Evolutionary conservation across 2,329 filamentous ascomycete genomes (phyloP), one percentile per base, ranked within the genome.

Genomic region (Penicillium sp.): DNA sequence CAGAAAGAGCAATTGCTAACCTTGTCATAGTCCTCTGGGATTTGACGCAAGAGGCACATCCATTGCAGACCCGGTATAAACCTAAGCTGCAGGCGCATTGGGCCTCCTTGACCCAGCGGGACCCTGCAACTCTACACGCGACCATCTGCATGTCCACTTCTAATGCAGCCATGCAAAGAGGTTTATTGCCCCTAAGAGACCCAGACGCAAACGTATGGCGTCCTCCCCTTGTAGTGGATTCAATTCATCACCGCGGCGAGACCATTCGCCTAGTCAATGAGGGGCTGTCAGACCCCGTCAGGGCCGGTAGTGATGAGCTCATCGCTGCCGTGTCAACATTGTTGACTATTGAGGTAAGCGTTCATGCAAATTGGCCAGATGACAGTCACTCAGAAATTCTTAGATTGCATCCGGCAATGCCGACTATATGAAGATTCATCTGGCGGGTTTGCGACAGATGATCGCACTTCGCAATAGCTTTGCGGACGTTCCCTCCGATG

Each of bases 381-480:
- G 15, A 22, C 3, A 44, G 5, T 4, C 26, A 40, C 51, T 58
- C 11, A 51, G 12, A 15, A 20, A 22, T 11, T 14, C 9, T 29
- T 42, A 75, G 73, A 74, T 75, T 52, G 71, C 70, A 11, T 73
- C 71, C 12, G 72, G 72, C 4, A 73, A 74, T 47, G 67, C 71
- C 1, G 70, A 75, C 54, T 73, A 74, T 58, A 56, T 75, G 22
- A 73, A 73, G 42, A 73, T 74, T 18, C 73, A 75, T 47, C 55
- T 75, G 11, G 72, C 72, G n/a, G 73, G 73, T 2, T 50, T 75
- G 43, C 63, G 72, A 27, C 73, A 75, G 60, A 75, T 75, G 70
- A 70, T 75, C 18, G 64, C 67, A 29, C 59, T 75, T 56, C 65
- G 73, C 50, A 69, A 70, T 40, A 73, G 63, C 49, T 74, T 75